Conservation (phyloP, 345 rosid species). For the Dimocarpus longan region DNA sequence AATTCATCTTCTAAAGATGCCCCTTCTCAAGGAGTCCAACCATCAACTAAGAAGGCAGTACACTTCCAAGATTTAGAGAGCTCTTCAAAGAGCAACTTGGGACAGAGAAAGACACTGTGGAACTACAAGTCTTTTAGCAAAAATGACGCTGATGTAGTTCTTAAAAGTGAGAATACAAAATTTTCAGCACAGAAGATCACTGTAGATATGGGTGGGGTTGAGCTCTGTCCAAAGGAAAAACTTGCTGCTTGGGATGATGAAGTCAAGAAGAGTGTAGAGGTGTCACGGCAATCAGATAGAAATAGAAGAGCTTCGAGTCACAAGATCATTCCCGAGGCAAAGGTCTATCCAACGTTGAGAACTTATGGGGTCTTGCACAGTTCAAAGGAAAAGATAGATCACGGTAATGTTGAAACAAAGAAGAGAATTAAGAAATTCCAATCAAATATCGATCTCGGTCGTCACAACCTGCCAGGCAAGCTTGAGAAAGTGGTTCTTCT, state of each 20-base stretch:
- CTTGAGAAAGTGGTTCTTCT: conserved; percentile 49
- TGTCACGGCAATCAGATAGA: conserved; percentile 17
- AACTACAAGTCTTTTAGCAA: conserved; percentile 34
- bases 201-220: conserved; percentile 19
- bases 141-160: conserved; percentile 14
- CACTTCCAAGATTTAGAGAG: conserved; percentile 43
- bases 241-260: conserved; percentile 21
- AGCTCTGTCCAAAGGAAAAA: conserved; percentile 20
- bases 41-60: conserved; percentile 32
- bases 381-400: conserved; percentile 33
- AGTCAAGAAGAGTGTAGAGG: conserved; percentile 20
- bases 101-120: conserved; percentile 36
- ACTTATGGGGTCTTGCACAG: conserved; percentile 27
- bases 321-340: conserved; percentile 27
- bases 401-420: conserved; percentile 29
- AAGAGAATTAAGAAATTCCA: conserved; percentile 32
- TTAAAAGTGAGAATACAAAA: conserved; percentile 27
- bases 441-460: conserved; percentile 30
- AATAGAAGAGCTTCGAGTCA: conserved; percentile 19
- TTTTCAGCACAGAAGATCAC: conserved; percentile 19
- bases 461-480: conserved; percentile 34
- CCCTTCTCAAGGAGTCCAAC: conserved; percentile 41
- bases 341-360: conserved; percentile 37
- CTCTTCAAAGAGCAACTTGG: conserved; percentile 45
- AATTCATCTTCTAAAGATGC: conserved; percentile 34